A percentile compares a stretch with the other conserved stretches of the same genome.
Conservation (phyloP, 2,329 filamentous ascomycete species). For the Exutisphaerella laricina region DNA sequence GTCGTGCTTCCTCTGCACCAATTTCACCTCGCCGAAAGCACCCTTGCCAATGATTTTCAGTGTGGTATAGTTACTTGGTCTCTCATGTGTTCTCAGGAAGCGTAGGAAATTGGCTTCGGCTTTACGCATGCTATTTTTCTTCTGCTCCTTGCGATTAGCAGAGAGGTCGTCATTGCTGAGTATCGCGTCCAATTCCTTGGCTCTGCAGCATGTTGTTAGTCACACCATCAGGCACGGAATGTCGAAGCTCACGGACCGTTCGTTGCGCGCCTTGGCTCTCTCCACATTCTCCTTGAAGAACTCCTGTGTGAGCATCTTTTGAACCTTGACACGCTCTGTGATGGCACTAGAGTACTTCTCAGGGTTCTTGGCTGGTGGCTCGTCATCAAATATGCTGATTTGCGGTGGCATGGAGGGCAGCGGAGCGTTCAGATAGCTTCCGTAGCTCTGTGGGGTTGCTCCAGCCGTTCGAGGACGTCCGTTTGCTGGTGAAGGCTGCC, state of each 20-base stretch:
- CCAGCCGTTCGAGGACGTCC: conserved; percentile 83
- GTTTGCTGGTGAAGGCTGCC: conserved; percentile 59
- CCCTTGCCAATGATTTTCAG: conserved; percentile 99
- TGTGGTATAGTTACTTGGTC: conserved; percentile 89
- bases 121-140: conserved; percentile 76
- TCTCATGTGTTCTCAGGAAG: conserved; percentile 88
- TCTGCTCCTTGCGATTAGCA: conserved; percentile 71
- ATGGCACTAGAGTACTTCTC: conserved; percentile 86
- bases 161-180: conserved; percentile 71
- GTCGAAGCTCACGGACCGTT: conserved; percentile 60
- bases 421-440: conserved; percentile 62
- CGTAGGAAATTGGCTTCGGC: conserved; percentile 90
- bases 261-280: conserved; percentile 87
- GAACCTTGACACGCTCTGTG: conserved; percentile 63
- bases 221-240: too few relatives aligned
- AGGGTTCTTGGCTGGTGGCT: conserved; percentile 71
- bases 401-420: conserved; percentile 44
- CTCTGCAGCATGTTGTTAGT: conserved; percentile 50
- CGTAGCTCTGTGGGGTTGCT: conserved; percentile 55
- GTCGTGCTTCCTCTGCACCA: conserved; percentile 93
- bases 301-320: conserved; percentile 60
- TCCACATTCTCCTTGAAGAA: conserved; percentile 99
- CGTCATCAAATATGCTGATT: conserved; percentile 48
- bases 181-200: conserved; percentile 84
- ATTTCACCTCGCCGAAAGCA: conserved; percentile 95